Evolutionary conservation across 345 rosid genomes (phyloP), one percentile per base, ranked within the genome.

Genomic region (Carallia pectinifolia): DNA sequence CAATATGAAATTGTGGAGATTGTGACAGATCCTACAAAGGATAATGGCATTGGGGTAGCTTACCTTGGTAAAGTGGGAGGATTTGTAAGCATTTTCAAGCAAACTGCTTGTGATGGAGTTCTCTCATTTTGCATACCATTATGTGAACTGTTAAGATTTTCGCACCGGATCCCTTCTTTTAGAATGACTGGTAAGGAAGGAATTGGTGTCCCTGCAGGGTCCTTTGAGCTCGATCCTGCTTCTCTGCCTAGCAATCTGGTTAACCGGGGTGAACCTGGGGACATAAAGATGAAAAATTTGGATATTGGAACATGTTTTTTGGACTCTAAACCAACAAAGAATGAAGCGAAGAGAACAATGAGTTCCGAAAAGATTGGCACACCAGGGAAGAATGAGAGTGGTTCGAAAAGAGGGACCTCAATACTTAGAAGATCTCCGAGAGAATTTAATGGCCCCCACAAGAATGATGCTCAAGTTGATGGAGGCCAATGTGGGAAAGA

Each of bases 191-290:
- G 97, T 64, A 76, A 67, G 40, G 99, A 95, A 87, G 72, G 88
- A 74, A 69, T 77, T 65, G 93, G 87, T 78, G 88, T 89, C 37
- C 97, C 93, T 67, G 80, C 68, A 50, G 93, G 89, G 39, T 87
- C 96, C 70, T 84, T 85, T 40, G 99, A 95, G 75, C 79, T 91
- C 23, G 97, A 95, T 79, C 85, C 97, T 30, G 89, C 86, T 68
- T 76, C 93, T 71, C 74, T 93, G 71, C 97, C 91, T 36, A 66
- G 68, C 55, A 65, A 62, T 69, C 40, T 72, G 30, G 61, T 54
- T 62, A 66, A 74, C 39, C 18, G 47, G 53, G 69, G 27, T 61
- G 80, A 70, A 65, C 36, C 71, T 34, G 61, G 30, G 33, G 69
- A 62, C 58, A 18, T 53, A 36, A 64, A 73, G 78, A 50, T 54